Evolutionary conservation across 768 basidiomycete genomes (phyloP).

Genomic region (Amyloporia xantha): DNA sequence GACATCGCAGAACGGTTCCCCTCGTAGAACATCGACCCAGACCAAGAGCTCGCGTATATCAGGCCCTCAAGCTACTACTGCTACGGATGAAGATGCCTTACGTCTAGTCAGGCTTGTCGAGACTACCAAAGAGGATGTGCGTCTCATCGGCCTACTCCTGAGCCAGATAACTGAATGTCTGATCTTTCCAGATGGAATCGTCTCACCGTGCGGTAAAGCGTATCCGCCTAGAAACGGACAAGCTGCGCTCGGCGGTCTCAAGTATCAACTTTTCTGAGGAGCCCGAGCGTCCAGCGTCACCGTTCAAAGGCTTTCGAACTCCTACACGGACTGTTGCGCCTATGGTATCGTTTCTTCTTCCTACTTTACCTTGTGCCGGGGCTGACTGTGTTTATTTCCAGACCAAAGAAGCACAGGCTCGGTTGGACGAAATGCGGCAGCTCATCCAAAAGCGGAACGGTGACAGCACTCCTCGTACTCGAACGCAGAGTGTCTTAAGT

Average conservation of each 20-base stretch:
- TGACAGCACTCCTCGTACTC: constrained; percentile 44
- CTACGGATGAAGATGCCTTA: constrained; percentile 35
- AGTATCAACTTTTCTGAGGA: constrained; percentile 1
- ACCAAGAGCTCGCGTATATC: constrained; percentile 8
- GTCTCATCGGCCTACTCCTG: constrained; percentile 15
- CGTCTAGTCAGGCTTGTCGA: constrained; percentile 42
- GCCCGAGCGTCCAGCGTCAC: constrained; percentile 37
- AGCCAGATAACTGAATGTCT: constrained; percentile 2
- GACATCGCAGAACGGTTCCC: constrained; percentile 12
- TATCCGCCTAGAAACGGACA: constrained; percentile 65
- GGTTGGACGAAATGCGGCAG: constrained; percentile 79
- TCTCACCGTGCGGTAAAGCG: constrained; percentile 68
- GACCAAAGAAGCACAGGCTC: constrained; percentile 70
- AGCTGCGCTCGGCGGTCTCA: constrained; percentile 18
- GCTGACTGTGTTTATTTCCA: constrained; percentile 21
- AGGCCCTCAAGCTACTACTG: constrained; percentile 6
- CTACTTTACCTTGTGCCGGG: neutral
- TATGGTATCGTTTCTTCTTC: constrained; percentile 31
- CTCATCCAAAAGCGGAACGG: constrained; percentile 57
- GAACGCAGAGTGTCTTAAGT: constrained; percentile 33
- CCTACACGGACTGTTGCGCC: constrained; percentile 33
- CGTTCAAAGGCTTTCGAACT: constrained; percentile 45
- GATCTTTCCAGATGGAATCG: constrained; percentile 50
- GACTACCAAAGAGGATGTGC: constrained; percentile 62
- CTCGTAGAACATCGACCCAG: constrained; percentile 17